phyloP scores from a whole-genome alignment of 2,329 filamentous ascomycete genomes.

The Fusarium avenaceum region DNA sequence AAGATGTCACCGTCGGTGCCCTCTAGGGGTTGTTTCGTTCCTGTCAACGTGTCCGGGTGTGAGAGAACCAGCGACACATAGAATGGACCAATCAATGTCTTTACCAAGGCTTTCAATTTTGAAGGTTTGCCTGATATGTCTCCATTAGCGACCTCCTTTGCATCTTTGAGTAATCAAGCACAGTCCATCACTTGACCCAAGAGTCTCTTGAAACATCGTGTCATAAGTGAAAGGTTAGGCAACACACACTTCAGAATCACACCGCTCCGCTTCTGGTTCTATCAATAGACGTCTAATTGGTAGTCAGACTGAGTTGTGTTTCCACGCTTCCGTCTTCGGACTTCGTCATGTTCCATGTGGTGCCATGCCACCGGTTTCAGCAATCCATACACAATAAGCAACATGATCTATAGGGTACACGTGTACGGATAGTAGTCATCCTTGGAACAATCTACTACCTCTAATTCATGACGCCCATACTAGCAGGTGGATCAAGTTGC shows the following conservation, averaged over 20 bases:
- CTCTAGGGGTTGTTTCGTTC: neutral
- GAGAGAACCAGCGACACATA: conserved; percentile 7
- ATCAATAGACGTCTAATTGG: conserved; percentile 7
- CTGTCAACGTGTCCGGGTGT: conserved; percentile 4
- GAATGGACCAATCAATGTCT: conserved; percentile 15
- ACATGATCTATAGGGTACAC: conserved; percentile 1
- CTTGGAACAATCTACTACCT: neutral
- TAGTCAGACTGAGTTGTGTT: conserved; percentile 7
- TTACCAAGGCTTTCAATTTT: conserved; percentile 1
- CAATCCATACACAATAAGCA: conserved; percentile 9
- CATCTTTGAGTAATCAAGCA: conserved; percentile 34
- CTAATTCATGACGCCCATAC: neutral
- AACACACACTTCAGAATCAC: conserved; percentile 23
- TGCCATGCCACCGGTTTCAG: conserved; percentile 32
- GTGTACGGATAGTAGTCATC: neutral
- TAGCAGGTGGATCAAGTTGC: no score
- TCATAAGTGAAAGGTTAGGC: conserved; percentile 14
- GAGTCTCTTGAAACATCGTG: conserved; percentile 34
- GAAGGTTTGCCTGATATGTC: conserved; percentile 19
- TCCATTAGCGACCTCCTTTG: conserved; percentile 18
- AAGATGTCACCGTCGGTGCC: neutral
- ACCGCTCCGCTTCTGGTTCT: conserved; percentile 40
- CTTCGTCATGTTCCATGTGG: conserved; percentile 35
- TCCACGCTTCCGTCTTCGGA: conserved; percentile 4
- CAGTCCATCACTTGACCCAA: conserved; percentile 34